These are phyloP conservation scores for Medicago ruthenica DNA, from an alignment of 306 rosid genomes.

Conservation along the genomic window DNA sequence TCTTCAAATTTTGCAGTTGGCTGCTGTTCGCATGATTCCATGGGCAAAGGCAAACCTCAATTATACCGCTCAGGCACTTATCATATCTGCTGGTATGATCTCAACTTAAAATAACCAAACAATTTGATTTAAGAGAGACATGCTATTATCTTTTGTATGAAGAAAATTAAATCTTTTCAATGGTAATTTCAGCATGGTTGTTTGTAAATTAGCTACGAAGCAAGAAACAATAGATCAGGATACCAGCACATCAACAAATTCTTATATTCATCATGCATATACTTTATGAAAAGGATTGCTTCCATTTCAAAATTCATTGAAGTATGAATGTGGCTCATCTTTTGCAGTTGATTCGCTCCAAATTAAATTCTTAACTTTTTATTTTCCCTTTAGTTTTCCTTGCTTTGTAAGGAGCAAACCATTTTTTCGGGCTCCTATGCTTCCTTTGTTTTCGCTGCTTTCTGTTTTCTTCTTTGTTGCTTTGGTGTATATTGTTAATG, in stretches of 20 bases:
- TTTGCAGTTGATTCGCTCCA: too few relatives aligned
- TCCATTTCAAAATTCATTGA: not conserved
- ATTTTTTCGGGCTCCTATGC: too few relatives aligned
- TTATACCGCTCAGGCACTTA: constrained; percentile 92
- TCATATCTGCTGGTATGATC: constrained; percentile 79
- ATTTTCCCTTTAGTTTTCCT: too few relatives aligned
- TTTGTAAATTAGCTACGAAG: constrained; percentile 1
- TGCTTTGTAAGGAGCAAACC: too few relatives aligned
- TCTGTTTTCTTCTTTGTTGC: too few relatives aligned
- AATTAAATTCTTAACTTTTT: too few relatives aligned
- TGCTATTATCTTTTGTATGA: constrained; percentile 12
- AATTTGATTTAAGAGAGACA: constrained; percentile 6
- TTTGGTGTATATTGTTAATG: too few relatives aligned
- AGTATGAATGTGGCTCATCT: constrained; percentile 12
- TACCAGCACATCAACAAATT: not conserved
- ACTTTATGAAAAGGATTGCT: constrained; percentile 31
- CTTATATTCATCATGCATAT: constrained; percentile 15
- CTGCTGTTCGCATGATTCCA: constrained; percentile 82
- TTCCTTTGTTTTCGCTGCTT: too few relatives aligned
- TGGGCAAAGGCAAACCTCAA: constrained; percentile 98
- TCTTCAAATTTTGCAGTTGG: constrained; percentile 55
- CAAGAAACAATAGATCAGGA: constrained; percentile 23
- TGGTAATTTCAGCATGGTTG: constrained; percentile 23
- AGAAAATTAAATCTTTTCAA: not conserved
- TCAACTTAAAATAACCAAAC: constrained; percentile 18